Base-by-base conservation (phyloP, 2,329 filamentous ascomycete genomes). In the Ceratocystis cubensis region DNA sequence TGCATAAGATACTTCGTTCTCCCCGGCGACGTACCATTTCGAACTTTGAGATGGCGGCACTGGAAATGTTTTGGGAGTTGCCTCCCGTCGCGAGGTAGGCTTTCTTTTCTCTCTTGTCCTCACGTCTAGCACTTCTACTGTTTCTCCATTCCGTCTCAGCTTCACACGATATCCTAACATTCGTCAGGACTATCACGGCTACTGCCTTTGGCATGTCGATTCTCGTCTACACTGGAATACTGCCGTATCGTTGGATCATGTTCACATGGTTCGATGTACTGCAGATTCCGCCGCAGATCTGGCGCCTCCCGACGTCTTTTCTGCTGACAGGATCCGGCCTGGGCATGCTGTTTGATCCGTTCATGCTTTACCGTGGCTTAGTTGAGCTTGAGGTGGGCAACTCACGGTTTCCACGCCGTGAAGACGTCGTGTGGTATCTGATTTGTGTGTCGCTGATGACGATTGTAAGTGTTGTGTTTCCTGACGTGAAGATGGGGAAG, bases 371-470 rank as follows among this genome's bases (percentile, higher is more conserved):
- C 78, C 86, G 83, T 70, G 95, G 94, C 77, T 78, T 88, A 71
- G 88, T 83, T 73, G 82, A 85, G 70, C 78, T 96, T 63, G 92
- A 96, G 78, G 81, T 77, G 53, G 81, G 82, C 70, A 88, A 88
- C 69, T 77, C 86, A 65, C 85, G 89, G 68, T 93, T 96, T 74
- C 77, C 80, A 53, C 81, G 83, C 70, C 88, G 88, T 67, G 91
- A 90, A 73, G 88, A 94, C 74, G 83, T 94, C 71, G 80, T 94
- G 69, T 86, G 86, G 77, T 96, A 95, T 74, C 77, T 95, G 71
- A 76, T 86, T 68, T 94, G 94, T 74, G 82, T 92, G 71, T 80
- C 82, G 71, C 76, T 77, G 64, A 77, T 87, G 72, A 93, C 94
- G 70, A 74, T 91, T 79, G 91, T 96, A 90, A 85, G 91, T 79